Evolutionary conservation across 331 rosid species (phyloP), one percentile per base, ranked within the genome.

Genomic region (Quercus lobata): DNA sequence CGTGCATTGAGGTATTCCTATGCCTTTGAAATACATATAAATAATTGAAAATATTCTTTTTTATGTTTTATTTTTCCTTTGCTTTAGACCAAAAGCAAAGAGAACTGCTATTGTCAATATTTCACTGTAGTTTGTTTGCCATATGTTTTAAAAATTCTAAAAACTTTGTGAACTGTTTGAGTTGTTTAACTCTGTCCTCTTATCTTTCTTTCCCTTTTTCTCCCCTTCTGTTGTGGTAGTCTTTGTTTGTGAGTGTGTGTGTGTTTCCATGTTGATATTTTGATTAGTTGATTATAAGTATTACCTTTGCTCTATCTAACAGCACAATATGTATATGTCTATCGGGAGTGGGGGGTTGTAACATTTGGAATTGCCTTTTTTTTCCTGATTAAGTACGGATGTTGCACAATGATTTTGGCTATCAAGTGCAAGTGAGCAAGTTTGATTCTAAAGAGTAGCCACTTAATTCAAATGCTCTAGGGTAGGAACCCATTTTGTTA

Each of bases 1-100:
- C 99, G 72, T 89, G 94, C 88, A 93, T 95, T 81, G 99, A 95
- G 98, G 99, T 95, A 89, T 78, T 2, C 17, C 35, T 71, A 73
- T 70, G 52, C 71, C 70, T 71, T 73, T 52, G 62, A 24, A 41
- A 79, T 54, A 34, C 7, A 19, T 53, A 22, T 61, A 34, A 29
- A 55, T 25, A 34, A 21, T 46, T 44, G 15, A 57, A 57, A 32
- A 5, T 35, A 66, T 78, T 74, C 2, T 37, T 68, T 32, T 6
- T 30, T 32, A 27, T 66, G 6, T 30, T 66, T 37, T 32, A 0
- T 68, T 68, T 30, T 32, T 5, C 34, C 35, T 18, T 15, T 27
- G 61, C 34, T 34, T 60, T 60, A 5, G 35, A 22, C 74, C 73
- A 4, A 22, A 53, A 76, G 22, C 41, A 44, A 58, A 54, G 44